Conservation (phyloP, 768 basidiomycete genomes). For the Suillus fuscotomentosus region DNA sequence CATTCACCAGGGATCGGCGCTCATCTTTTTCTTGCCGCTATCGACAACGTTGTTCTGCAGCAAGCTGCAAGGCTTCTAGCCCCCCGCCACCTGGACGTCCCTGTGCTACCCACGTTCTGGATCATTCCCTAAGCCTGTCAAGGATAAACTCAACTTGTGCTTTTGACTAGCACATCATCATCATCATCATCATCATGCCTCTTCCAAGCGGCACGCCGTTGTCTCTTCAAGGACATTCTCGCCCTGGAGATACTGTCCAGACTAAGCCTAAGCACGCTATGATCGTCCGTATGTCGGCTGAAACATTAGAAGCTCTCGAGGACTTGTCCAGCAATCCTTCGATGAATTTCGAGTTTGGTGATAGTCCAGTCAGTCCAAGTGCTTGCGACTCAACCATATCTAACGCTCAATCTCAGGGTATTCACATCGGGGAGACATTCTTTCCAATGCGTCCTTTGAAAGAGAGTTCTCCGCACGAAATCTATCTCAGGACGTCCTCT, state of each 20-base stretch:
- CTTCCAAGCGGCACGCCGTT: conserved; percentile 55
- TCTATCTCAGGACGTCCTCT: conserved; percentile 66
- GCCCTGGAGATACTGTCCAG: conserved; percentile 53
- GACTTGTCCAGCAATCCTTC: conserved; percentile 41
- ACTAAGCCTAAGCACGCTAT: conserved; percentile 71
- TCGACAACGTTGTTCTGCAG: conserved; percentile 2
- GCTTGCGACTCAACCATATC: background rate
- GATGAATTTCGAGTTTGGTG: conserved; percentile 63
- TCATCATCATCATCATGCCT: conserved; percentile 48
- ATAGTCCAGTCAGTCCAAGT: conserved; percentile 48
- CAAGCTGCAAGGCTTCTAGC: background rate
- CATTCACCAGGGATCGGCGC: background rate
- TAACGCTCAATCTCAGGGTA: conserved; percentile 42
- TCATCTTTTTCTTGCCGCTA: background rate
- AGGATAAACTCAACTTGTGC: background rate
- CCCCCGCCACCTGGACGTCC: conserved; percentile 1
- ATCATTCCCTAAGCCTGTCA: background rate
- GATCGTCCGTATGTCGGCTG: conserved; percentile 72
- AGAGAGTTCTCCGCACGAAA: conserved; percentile 63
- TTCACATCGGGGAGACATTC: conserved; percentile 63
- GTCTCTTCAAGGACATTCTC: conserved; percentile 56
- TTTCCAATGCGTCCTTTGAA: conserved; percentile 55
- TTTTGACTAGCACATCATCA: background rate
- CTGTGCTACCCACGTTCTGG: conserved; percentile 3
- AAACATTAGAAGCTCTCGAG: conserved; percentile 68